These are phyloP conservation scores for Luffa acutangula DNA, from an alignment of 306 rosid genomes.

Conservation along the genomic window DNA sequence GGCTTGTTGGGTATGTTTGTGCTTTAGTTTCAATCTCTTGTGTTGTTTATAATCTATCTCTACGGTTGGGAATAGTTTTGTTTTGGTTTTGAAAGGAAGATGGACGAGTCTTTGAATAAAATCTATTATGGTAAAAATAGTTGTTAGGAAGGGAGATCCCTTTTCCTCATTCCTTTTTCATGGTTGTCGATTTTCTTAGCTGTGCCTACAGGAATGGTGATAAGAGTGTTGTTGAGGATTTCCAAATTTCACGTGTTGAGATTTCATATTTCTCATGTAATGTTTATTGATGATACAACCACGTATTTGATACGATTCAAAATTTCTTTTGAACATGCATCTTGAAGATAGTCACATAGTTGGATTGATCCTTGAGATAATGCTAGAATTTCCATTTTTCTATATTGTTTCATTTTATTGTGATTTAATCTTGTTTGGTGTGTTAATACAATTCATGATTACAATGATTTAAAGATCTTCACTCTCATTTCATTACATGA, in stretches of 20 bases:
- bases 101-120: neutral
- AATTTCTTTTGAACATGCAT: neutral
- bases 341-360: neutral
- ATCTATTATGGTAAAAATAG: neutral
- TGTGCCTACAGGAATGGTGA: neutral
- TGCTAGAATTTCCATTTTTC: neutral
- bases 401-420: slow-evolving; percentile 3
- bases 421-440: neutral
- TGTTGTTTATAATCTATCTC: neutral
- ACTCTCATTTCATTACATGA: slow-evolving; percentile 14
- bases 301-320: neutral
- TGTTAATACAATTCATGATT: neutral
- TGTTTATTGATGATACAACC: neutral
- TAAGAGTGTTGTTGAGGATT: neutral
- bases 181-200: neutral
- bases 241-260: neutral
- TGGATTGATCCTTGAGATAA: neutral
- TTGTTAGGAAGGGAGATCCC: neutral
- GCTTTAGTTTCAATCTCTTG: neutral
- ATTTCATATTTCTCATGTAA: neutral
- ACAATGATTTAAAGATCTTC: neutral
- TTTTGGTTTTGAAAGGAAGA: neutral
- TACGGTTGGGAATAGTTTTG: neutral
- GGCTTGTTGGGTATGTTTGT: slow-evolving; percentile 87
- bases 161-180: neutral